Percentiles rank a stretch among this genome's conserved stretches.
phyloP scores from a whole-genome alignment of 257 asterid species.

The Euphrasia confusa region DNA sequence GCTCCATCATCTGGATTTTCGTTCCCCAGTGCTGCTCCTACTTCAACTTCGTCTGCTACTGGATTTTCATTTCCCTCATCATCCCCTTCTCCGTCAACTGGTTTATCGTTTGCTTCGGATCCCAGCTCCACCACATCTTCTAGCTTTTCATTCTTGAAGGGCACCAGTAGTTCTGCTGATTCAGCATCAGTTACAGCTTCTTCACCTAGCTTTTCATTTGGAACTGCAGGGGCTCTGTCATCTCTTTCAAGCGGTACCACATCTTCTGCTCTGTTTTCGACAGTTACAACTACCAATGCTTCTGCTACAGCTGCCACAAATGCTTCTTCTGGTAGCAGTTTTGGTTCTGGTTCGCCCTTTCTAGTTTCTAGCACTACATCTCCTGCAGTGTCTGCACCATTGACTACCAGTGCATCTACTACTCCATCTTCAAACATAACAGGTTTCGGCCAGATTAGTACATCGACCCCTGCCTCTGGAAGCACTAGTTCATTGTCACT shows the following conservation, averaged over 20 bases:
- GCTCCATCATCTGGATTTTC: constrained; percentile 42
- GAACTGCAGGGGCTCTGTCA: constrained; percentile 37
- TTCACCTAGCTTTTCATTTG: constrained; percentile 49
- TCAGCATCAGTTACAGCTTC: constrained; percentile 36
- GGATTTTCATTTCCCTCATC: constrained; percentile 34
- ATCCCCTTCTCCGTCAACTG: constrained; percentile 37
- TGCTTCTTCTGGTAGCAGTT: constrained; percentile 30
- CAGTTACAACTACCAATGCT: constrained; percentile 42
- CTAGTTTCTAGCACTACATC: constrained; percentile 35
- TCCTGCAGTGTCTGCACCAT: constrained; percentile 31
- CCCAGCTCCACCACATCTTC: constrained; percentile 36
- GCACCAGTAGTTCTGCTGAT: constrained; percentile 32
- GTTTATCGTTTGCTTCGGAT: constrained; percentile 33
- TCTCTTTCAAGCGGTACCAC: constrained; percentile 47
- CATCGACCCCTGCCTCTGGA: constrained; percentile 37
- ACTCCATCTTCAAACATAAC: constrained; percentile 40
- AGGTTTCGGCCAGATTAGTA: constrained; percentile 37
- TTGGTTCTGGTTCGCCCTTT: constrained; percentile 34
- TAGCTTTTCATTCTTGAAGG: constrained; percentile 37
- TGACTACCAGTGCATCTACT: constrained; percentile 33
- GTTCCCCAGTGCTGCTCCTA: constrained; percentile 33
- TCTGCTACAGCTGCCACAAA: constrained; percentile 31
- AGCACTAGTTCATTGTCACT: constrained; percentile 34
- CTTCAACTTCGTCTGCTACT: constrained; percentile 37
- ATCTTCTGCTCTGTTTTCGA: constrained; percentile 49